Percentiles rank a stretch among this genome's conserved stretches.
phyloP scores from a whole-genome alignment of 192 early-diverging fungal species.

The Jimgerdemannia lactiflua region DNA sequence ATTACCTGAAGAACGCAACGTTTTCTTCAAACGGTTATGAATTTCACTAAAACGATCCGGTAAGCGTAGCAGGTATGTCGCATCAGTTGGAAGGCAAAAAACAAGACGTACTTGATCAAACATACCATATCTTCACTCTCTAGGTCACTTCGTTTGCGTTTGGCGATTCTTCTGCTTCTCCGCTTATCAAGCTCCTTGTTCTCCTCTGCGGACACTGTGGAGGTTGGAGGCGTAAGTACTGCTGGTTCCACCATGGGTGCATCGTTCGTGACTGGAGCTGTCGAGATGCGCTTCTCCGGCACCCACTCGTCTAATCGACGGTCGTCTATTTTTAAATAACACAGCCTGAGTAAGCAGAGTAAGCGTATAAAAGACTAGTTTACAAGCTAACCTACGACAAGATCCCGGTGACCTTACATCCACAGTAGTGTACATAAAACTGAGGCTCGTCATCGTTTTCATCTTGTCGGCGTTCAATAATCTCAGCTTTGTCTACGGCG shows the following conservation, averaged over 20 bases:
- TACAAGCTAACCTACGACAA: too few relatives aligned
- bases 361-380: background rate
- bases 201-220: background rate
- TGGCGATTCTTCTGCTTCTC: background rate
- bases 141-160: background rate
- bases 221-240: background rate
- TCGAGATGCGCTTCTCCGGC: background rate
- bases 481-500: background rate
- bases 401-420: background rate
- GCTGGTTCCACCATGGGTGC: background rate
- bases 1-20: background rate
- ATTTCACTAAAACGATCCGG: background rate
- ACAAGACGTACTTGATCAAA: background rate
- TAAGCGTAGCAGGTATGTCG: too few relatives aligned
- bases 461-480: background rate
- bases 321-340: background rate
- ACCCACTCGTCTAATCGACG: constrained; percentile 3
- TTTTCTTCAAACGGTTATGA: background rate
- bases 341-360: background rate
- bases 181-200: background rate
- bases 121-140: background rate
- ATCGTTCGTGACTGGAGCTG: background rate
- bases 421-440: constrained; percentile 4
- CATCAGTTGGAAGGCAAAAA: background rate
- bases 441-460: background rate